These are phyloP conservation scores for Amanita fuliginea DNA, from an alignment of 768 basidiomycete species.

Conservation along the genomic window DNA sequence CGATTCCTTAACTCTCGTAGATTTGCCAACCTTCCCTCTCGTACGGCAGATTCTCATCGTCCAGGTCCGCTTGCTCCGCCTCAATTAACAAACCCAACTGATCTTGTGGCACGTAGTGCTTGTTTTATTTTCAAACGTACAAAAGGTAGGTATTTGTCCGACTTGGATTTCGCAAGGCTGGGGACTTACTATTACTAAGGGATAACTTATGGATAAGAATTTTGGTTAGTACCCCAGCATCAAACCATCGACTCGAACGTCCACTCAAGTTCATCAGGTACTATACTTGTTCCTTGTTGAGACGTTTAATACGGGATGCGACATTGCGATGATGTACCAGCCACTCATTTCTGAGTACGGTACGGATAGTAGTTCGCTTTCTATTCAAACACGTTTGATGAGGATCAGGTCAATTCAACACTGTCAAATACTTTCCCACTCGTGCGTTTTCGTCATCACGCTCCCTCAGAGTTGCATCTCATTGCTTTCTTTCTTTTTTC, in stretches of 20 bases:
- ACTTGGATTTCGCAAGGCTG: no score
- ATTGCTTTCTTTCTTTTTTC: conserved; percentile 6
- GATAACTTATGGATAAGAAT: conserved; percentile 31
- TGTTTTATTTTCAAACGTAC: conserved; percentile 28
- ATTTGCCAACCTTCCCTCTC: not conserved
- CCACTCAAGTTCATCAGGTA: conserved; percentile 17
- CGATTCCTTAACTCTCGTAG: not conserved
- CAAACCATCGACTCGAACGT: no score
- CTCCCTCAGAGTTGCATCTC: conserved; percentile 2
- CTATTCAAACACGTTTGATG: not conserved
- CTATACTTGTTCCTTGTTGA: conserved; percentile 31
- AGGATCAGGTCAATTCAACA: conserved; percentile 18
- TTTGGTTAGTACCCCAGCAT: conserved; percentile 28
- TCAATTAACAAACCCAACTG: not conserved
- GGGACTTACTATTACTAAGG: no score
- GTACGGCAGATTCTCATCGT: conserved; percentile 2
- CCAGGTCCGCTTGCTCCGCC: conserved; percentile 26
- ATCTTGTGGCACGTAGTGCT: conserved; percentile 15
- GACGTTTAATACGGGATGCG: conserved; percentile 30
- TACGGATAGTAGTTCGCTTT: conserved; percentile 6
- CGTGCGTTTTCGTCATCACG: conserved; percentile 13
- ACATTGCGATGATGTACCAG: conserved; percentile 36
- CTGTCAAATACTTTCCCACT: conserved; percentile 24
- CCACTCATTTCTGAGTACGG: conserved; percentile 33
- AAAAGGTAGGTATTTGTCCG: conserved; percentile 18